These are phyloP conservation scores for Lunasporangiospora selenospora DNA, from an alignment of 192 early-diverging fungal species.

Conservation along the genomic window DNA sequence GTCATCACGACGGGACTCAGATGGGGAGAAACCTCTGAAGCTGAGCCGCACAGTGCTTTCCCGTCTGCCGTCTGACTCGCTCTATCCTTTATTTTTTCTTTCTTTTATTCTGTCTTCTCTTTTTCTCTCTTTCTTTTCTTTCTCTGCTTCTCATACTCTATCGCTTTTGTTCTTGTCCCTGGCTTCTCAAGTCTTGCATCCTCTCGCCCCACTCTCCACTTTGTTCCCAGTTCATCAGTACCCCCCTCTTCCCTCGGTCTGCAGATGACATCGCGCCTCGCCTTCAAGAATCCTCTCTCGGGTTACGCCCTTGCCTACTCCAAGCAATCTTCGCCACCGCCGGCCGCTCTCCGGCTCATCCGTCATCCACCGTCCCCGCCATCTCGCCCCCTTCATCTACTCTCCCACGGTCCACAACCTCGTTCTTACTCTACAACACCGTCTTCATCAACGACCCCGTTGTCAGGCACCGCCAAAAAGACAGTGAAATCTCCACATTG, in stretches of 20 bases:
- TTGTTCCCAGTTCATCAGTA: not conserved
- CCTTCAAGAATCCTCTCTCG: not conserved
- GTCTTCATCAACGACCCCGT: not conserved
- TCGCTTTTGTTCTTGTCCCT: not conserved
- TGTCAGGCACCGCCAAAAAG: not conserved
- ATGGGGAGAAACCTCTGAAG: no score
- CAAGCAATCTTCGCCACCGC: not conserved
- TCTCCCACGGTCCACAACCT: not conserved
- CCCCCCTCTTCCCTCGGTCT: not conserved
- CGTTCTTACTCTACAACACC: not conserved
- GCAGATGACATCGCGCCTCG: no score
- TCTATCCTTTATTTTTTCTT: no score
- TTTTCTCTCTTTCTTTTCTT: not conserved
- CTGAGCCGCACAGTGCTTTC: no score
- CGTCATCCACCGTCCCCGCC: not conserved
- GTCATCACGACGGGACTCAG: no score
- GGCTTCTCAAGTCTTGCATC: not conserved
- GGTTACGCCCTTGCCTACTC: not conserved
- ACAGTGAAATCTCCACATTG: slow-evolving; percentile 16
- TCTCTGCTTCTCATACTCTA: not conserved
- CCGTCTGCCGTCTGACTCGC: no score
- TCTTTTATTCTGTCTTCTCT: not conserved
- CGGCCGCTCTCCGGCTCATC: not conserved
- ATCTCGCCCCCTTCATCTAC: not conserved
- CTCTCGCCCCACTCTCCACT: not conserved